phyloP scores from a whole-genome alignment of 1,139 yeast species.

The Geotrichum aggregatum region DNA sequence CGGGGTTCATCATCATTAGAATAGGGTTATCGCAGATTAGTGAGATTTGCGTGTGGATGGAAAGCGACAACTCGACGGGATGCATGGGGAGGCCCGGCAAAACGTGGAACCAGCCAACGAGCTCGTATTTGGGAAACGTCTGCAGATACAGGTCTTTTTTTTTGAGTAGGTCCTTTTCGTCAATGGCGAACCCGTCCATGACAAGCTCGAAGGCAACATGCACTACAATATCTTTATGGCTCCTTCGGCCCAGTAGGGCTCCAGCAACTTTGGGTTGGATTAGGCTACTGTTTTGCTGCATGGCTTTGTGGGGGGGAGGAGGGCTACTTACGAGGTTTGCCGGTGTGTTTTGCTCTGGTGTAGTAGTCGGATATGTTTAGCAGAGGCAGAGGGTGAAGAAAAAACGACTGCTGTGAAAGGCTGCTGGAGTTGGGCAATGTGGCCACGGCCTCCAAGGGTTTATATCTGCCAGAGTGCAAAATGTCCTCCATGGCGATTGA shows the following conservation, averaged over 20 bases:
- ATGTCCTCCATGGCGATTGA: too few species aligned
- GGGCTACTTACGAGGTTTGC: constrained; percentile 19
- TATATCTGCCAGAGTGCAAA: not conserved
- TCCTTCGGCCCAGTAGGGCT: constrained; percentile 36
- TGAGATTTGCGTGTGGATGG: constrained; percentile 27
- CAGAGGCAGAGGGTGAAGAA: constrained; percentile 38
- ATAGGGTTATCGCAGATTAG: constrained; percentile 26
- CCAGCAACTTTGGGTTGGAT: constrained; percentile 31
- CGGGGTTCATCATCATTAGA: constrained; percentile 19
- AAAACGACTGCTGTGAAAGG: constrained; percentile 24
- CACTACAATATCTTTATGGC: constrained; percentile 32
- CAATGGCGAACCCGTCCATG: constrained; percentile 24
- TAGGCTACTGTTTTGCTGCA: not conserved
- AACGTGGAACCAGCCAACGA: constrained; percentile 37
- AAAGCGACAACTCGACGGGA: constrained; percentile 26
- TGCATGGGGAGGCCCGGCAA: constrained; percentile 22
- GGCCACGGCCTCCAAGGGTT: not conserved
- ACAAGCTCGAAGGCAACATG: constrained; percentile 37
- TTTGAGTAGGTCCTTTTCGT: constrained; percentile 27
- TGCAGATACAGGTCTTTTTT: constrained; percentile 32
- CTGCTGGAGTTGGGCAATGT: not conserved
- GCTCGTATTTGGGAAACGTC: constrained; percentile 36
- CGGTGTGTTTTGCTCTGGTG: constrained; percentile 31
- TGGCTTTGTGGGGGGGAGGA: not conserved
- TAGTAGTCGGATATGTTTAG: constrained; percentile 39